These are phyloP conservation scores for Xylariaceae sp. DNA, from an alignment of 2,329 filamentous ascomycete species.

Conservation along the genomic window DNA sequence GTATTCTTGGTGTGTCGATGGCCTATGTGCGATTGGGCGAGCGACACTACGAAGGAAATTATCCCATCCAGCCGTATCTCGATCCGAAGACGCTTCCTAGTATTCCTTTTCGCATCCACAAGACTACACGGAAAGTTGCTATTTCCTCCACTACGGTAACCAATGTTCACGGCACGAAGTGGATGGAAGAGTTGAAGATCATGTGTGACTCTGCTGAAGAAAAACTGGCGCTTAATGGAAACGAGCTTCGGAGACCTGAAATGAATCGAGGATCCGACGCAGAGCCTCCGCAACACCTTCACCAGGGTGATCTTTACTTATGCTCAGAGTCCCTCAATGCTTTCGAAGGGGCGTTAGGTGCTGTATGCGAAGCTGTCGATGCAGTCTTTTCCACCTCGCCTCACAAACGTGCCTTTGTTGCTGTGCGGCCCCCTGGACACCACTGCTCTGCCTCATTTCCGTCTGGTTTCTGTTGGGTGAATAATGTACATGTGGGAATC, in stretches of 20 bases:
- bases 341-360: slow-evolving; percentile 89
- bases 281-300: slow-evolving; percentile 64
- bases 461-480: slow-evolving; percentile 98
- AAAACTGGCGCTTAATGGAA: slow-evolving; percentile 77
- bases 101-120: slow-evolving; percentile 84
- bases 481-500: slow-evolving; percentile 97
- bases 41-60: slow-evolving; percentile 73
- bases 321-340: slow-evolving; percentile 85
- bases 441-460: slow-evolving; percentile 90
- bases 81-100: slow-evolving; percentile 61
- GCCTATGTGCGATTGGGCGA: slow-evolving; percentile 92
- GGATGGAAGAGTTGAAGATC: slow-evolving; percentile 89
- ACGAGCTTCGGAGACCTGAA: slow-evolving; percentile 76
- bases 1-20: slow-evolving; percentile 79
- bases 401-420: slow-evolving; percentile 84
- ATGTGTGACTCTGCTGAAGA: slow-evolving; percentile 85
- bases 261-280: slow-evolving; percentile 59
- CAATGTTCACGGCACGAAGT: slow-evolving; percentile 87
- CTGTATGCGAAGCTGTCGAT: slow-evolving; percentile 92
- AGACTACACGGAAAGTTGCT: slow-evolving; percentile 74
- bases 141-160: slow-evolving; percentile 80
- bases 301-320: slow-evolving; percentile 90
- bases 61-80: slow-evolving; percentile 70
- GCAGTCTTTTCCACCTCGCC: slow-evolving; percentile 71
- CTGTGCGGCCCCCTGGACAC: slow-evolving; percentile 90